Conservation (phyloP, 2,329 filamentous ascomycete species). For the Beauveria scarabaeidicola region DNA sequence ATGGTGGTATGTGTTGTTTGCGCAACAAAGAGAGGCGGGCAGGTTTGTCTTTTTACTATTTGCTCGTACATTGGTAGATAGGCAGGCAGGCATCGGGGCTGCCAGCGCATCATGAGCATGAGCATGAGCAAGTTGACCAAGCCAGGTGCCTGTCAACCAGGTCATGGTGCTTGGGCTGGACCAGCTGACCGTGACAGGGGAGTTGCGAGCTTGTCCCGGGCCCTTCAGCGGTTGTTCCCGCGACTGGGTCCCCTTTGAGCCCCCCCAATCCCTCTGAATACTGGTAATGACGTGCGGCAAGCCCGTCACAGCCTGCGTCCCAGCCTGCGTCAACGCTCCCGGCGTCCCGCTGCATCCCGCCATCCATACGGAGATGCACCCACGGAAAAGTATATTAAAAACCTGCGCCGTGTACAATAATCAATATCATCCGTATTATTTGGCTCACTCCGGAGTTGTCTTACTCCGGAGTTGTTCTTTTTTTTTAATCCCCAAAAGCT, state of each 20-base stretch:
- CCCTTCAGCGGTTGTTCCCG: slow-evolving; percentile 11
- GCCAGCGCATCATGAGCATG: slow-evolving; percentile 10
- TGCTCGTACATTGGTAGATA: too few relatives aligned
- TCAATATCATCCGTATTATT: too few relatives aligned
- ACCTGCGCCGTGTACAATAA: too few relatives aligned
- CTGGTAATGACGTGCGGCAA: too few relatives aligned
- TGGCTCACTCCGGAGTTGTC: too few relatives aligned
- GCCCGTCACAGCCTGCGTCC: too few relatives aligned
- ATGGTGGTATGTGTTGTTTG: neutral
- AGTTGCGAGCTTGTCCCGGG: neutral
- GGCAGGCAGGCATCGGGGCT: neutral
- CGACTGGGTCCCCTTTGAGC: neutral
- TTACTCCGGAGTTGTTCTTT: too few relatives aligned
- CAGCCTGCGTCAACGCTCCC: too few relatives aligned
- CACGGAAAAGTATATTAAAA: too few relatives aligned
- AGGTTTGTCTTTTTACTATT: neutral
- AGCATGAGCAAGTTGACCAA: neutral
- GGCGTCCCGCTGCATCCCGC: neutral
- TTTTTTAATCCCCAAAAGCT: too few relatives aligned
- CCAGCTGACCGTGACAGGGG: slow-evolving; percentile 5
- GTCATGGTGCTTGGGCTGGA: neutral
- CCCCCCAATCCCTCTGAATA: neutral
- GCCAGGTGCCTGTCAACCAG: neutral
- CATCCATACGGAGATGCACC: too few relatives aligned
- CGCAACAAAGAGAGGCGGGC: neutral